These are phyloP conservation scores for Suhomyces guaymorum DNA, from an alignment of 1,139 yeast genomes.

Conservation along the genomic window DNA sequence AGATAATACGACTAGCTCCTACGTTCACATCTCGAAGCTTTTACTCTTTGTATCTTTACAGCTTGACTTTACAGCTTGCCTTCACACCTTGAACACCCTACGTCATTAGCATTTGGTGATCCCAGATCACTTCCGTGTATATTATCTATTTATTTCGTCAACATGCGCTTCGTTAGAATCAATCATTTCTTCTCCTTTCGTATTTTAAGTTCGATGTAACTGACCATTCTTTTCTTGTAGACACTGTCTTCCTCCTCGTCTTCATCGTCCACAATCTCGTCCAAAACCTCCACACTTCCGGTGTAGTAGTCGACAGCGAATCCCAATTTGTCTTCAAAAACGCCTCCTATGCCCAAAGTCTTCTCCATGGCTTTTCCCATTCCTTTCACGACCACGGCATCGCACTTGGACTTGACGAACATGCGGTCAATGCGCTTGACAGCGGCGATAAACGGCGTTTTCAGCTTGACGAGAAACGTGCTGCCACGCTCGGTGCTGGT, in stretches of 20 bases:
- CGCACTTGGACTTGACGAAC: constrained; percentile 39
- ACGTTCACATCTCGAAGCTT: not conserved
- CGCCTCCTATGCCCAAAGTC: constrained; percentile 52
- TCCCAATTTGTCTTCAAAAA: constrained; percentile 48
- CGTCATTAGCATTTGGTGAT: too few species aligned
- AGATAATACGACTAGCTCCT: too few species aligned
- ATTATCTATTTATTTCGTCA: too few species aligned
- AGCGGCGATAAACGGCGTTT: constrained; percentile 65
- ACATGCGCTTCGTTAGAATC: not conserved
- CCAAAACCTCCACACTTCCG: constrained; percentile 61
- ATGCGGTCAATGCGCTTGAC: constrained; percentile 56
- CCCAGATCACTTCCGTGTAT: too few species aligned
- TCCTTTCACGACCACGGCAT: constrained; percentile 53
- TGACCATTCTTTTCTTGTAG: constrained; percentile 53
- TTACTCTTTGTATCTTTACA: not conserved
- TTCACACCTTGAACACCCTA: too few species aligned
- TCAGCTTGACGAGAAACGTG: constrained; percentile 54
- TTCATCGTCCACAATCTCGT: constrained; percentile 47
- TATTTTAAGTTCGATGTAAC: constrained; percentile 49
- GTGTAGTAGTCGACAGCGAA: constrained; percentile 56
- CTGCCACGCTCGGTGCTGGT: constrained; percentile 43
- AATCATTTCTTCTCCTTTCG: not conserved
- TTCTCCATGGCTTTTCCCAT: constrained; percentile 69
- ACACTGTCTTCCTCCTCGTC: constrained; percentile 38
- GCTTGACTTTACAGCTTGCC: too few species aligned